Evolutionary conservation across 257 asterid species (phyloP).

Genomic region (Nicotiana tabacum): DNA sequence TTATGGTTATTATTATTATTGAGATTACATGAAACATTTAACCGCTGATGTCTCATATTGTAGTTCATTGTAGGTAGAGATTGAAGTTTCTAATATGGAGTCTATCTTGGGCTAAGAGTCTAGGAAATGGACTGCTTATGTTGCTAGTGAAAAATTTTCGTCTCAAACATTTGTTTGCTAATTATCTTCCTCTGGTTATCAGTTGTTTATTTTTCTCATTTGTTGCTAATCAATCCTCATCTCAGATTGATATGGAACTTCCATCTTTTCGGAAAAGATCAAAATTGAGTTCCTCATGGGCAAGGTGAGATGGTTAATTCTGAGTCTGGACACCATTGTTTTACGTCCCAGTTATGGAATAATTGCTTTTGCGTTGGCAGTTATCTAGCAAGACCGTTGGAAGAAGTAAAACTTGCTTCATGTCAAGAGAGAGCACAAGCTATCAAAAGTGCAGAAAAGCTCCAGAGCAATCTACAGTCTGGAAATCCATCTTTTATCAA

Average conservation of each 20-base stretch:
- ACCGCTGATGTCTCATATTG: no score
- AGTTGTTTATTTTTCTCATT: background rate
- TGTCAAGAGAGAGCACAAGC: conserved; percentile 56
- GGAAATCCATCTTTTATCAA: conserved; percentile 65
- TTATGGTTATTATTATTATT: background rate
- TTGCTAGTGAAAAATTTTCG: background rate
- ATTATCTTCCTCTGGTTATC: background rate
- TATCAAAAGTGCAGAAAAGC: conserved; percentile 53
- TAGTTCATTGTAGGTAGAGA: no score
- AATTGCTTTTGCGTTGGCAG: conserved; percentile 27
- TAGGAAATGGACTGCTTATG: background rate
- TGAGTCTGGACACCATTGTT: background rate
- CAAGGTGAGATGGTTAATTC: conserved; percentile 38
- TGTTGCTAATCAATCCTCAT: conserved; percentile 7
- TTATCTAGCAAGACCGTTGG: conserved; percentile 76
- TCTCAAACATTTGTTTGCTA: background rate
- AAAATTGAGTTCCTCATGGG: conserved; percentile 56
- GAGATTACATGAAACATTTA: background rate
- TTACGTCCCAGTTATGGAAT: background rate
- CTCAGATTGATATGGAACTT: conserved; percentile 50
- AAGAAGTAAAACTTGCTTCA: conserved; percentile 69
- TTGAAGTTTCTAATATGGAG: background rate
- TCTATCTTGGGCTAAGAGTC: background rate
- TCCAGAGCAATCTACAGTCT: conserved; percentile 49
- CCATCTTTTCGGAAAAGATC: conserved; percentile 46